A percentile compares a stretch with the other conserved stretches of the same genome.
Evolutionary conservation across 2,329 filamentous ascomycete species (phyloP).

Genomic region (Cladosporium sphaerospermum): DNA sequence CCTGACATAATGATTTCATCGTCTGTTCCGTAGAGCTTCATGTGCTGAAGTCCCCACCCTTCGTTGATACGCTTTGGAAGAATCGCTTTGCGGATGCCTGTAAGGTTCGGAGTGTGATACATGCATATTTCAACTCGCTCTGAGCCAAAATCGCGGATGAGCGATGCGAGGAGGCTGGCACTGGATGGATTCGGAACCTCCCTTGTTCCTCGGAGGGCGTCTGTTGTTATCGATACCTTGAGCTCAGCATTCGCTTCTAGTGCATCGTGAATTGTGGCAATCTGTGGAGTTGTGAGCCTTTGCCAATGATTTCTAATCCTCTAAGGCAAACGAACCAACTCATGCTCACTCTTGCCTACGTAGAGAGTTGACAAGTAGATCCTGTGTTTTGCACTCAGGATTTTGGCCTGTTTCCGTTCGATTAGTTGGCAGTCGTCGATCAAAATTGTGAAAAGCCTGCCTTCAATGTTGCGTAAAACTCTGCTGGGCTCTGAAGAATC

Average conservation of each 20-base stretch:
- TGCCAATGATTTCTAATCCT: not conserved
- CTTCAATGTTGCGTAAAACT: slow-evolving; percentile 90
- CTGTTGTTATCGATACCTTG: slow-evolving; percentile 81
- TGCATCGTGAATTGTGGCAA: slow-evolving; percentile 69
- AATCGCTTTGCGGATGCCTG: slow-evolving; percentile 73
- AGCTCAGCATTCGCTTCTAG: slow-evolving; percentile 68
- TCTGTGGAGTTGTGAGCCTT: slow-evolving; percentile 39
- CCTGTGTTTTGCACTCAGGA: slow-evolving; percentile 66
- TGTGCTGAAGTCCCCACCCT: slow-evolving; percentile 96
- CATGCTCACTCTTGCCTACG: slow-evolving; percentile 86
- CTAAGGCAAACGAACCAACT: slow-evolving; percentile 52
- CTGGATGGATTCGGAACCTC: slow-evolving; percentile 81
- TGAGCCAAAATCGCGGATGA: slow-evolving; percentile 77
- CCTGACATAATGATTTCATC: slow-evolving; percentile 93
- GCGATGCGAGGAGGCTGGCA: slow-evolving; percentile 76
- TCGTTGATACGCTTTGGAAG: slow-evolving; percentile 91
- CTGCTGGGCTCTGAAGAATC: slow-evolving; percentile 71
- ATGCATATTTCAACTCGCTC: slow-evolving; percentile 87
- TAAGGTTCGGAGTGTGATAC: slow-evolving; percentile 97
- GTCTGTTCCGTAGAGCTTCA: slow-evolving; percentile 96
- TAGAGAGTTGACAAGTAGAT: slow-evolving; percentile 96
- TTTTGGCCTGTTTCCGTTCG: slow-evolving; percentile 58
- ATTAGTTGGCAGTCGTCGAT: not conserved
- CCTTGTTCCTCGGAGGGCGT: slow-evolving; percentile 82
- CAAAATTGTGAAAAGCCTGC: slow-evolving; percentile 38